Base-by-base conservation (phyloP, 2,329 filamentous ascomycete genomes). In the Cercospora canescens region DNA sequence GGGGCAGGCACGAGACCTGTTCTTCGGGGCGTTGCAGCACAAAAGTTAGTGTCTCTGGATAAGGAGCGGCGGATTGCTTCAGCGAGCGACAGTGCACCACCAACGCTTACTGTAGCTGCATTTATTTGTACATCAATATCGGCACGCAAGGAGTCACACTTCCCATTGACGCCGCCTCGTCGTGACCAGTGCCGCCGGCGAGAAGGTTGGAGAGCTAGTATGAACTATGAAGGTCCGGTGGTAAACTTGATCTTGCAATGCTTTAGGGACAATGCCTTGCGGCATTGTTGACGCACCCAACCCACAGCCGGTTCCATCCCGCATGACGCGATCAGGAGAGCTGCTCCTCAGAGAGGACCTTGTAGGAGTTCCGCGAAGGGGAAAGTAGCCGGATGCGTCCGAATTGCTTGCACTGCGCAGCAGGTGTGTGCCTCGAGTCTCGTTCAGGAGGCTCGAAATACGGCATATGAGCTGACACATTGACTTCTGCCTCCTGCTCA, bases 201-300 rank as follows among this genome's bases (percentile, higher is more conserved):
- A 63, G 57, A 69, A 39, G 65, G 45, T 26, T 54, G 60, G 66
- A 68, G 63, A 64, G 67, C 58, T 57, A 71, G 72, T 73, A 70
- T 74, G 73, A 71, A 75, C 73, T 75, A 75, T 75, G 73, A 75
- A 73, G 73, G 73, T 74, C 73, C 73, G 67, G 60, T 71, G 63
- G 67, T 67, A 69, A 66, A 67, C 37, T 73, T 66, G 39, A 55
- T 74, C 66, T 74, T 67, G 72, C 72, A 74, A 74, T 61, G 24
- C 21, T 70, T 60, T 24, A 48, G 37, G 59, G 37, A 37, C 35
- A 57, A 52, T 30, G 45, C 56, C 63, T 59, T 32, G 62, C 63
- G 65, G 64, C 54, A 65, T 45, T 61, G 59, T 32, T 66, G 68
- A 68, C 68, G 56, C 67, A 61, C 35, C 71, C 73, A 75, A 68